Conservation (phyloP, 2,329 filamentous ascomycete genomes). For the Aspergillus novofumigatus region DNA sequence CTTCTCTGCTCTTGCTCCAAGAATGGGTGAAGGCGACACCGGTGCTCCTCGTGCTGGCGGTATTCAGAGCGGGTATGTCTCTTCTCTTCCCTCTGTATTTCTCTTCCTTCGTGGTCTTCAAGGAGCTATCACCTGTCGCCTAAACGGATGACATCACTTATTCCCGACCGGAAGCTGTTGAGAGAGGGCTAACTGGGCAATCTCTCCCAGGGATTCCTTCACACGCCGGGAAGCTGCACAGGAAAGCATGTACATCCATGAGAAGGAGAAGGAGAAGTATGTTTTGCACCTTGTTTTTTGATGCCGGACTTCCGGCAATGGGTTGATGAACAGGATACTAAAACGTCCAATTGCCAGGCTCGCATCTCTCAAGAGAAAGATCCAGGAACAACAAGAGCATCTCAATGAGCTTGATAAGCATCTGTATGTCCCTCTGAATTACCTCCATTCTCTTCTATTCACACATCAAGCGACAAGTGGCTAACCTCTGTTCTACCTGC, state of each 20-base stretch:
- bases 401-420: conserved; percentile 80
- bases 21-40: conserved; percentile 67
- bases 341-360: conserved; percentile 47
- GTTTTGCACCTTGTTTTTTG: conserved; percentile 9
- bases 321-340: conserved; percentile 1
- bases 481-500: conserved; percentile 12
- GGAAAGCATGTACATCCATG: conserved; percentile 79
- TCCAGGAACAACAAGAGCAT: conserved; percentile 74
- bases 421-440: conserved; percentile 59
- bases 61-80: conserved; percentile 33
- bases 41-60: conserved; percentile 46
- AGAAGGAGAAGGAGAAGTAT: conserved; percentile 84
- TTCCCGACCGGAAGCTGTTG: neutral
- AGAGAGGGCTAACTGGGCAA: conserved; percentile 3
- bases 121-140: too few species aligned
- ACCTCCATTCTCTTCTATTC: neutral
- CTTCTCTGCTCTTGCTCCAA: conserved; percentile 61
- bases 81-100: conserved; percentile 3
- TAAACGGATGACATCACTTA: conserved; percentile 16
- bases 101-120: neutral
- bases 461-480: neutral
- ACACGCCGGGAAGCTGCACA: conserved; percentile 82
- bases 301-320: neutral
- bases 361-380: conserved; percentile 62
- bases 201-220: conserved; percentile 71